Conservation (phyloP, 2,329 filamentous ascomycete genomes). For the Fusarium virguliforme region DNA sequence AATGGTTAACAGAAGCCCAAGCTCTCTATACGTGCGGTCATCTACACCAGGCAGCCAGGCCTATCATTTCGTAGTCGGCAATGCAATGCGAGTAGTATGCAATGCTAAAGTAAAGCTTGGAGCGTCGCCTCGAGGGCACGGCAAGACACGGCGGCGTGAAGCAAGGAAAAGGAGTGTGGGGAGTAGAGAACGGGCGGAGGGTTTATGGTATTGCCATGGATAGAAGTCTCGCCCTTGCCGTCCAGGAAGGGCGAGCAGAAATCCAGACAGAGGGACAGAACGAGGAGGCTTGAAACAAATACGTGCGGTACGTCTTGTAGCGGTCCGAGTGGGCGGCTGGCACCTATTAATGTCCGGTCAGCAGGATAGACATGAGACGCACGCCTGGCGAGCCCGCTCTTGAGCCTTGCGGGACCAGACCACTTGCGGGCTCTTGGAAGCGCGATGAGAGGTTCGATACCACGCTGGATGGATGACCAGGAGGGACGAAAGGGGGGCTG, state of each 20-base stretch:
- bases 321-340: slow-evolving; percentile 43
- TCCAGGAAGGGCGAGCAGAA: slow-evolving; percentile 45
- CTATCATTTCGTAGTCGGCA: slow-evolving; percentile 42
- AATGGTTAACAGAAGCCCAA: slow-evolving; percentile 42
- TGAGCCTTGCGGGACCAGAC: slow-evolving; percentile 46
- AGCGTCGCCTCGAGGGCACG: slow-evolving; percentile 31
- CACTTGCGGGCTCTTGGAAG: slow-evolving; percentile 42
- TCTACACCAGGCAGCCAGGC: slow-evolving; percentile 50
- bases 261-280: slow-evolving; percentile 39
- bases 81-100: slow-evolving; percentile 8
- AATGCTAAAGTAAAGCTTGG: slow-evolving; percentile 18
- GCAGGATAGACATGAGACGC: slow-evolving; percentile 49
- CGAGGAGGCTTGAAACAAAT: slow-evolving; percentile 51
- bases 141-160: slow-evolving; percentile 32
- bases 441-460: slow-evolving; percentile 50
- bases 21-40: slow-evolving; percentile 47
- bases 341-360: slow-evolving; percentile 52
- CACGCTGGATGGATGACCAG: slow-evolving; percentile 51
- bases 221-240: slow-evolving; percentile 45
- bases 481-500: slow-evolving; percentile 45
- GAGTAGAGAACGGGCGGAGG: slow-evolving; percentile 31
- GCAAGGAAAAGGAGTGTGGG: slow-evolving; percentile 48
- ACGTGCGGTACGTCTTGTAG: slow-evolving; percentile 38
- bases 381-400: slow-evolving; percentile 46
- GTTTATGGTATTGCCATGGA: slow-evolving; percentile 51